Base-by-base conservation (phyloP, 1,284 basidiomycete genomes). In the Somion occarium region DNA sequence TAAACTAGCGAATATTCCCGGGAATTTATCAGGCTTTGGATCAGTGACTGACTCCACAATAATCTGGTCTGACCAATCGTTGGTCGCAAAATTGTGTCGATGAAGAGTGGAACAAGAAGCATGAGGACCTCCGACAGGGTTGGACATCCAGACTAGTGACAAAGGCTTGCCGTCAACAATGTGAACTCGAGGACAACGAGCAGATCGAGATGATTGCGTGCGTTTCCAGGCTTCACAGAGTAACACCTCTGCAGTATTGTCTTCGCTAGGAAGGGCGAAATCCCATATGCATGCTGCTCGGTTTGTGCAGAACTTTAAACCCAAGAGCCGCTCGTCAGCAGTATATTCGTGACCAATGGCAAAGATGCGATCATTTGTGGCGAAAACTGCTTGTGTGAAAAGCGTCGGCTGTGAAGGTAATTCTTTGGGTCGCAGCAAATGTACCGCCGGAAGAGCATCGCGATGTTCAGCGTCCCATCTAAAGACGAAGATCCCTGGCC, bases 301-400 rank as follows among this genome's bases (percentile, higher is more conserved):
- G 59, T 89, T 90, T 55, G 71, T 74, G 63, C 88, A 90, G 18
- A 70, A 73, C 50, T 76, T 79, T 51, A 84, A 63, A 0, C 87
- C 88, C 5, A 88, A 69, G 22, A 80, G 59, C 46, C 78, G 74
- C 5, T 76, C 79, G 46, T 87, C 85, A 1, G 62, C 57, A 0
- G 76, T 76, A 48, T 75, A 70, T 46, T 83, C 78, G 59, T 82
- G 85, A 0, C 82, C 85, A 1, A 81, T 83, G 0, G 79, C 79
- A 49, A 78, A 78, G 5, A 89, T 59, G 19, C 60, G 63, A 24
- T 71, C 58, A 13, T 75, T 70, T 0, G 64, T 60, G 3, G 64
- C 69, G 60, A 87, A 85, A 2, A 73, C 62, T 0, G 76, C 76
- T 57, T 88, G 84, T 3, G 79, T 83, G 48, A 85, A 75, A 3